Evolutionary conservation across 2,329 filamentous ascomycete genomes (phyloP).

Genomic region (Fusarium phyllophilum): DNA sequence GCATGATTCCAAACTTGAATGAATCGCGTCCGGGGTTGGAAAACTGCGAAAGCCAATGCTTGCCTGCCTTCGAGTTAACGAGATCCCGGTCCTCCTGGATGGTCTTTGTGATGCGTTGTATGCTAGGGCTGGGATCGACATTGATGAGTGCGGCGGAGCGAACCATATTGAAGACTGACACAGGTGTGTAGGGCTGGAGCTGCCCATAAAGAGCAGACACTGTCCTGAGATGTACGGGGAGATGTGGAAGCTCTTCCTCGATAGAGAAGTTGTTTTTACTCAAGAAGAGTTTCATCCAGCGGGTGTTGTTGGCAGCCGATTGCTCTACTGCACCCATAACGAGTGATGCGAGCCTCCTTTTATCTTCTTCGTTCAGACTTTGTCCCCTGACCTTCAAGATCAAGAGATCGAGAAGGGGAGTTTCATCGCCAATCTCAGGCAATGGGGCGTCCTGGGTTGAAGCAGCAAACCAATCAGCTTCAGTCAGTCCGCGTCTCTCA

Average conservation of each 20-base stretch:
- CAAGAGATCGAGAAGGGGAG: conserved; percentile 10
- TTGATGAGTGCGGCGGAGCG: conserved; percentile 35
- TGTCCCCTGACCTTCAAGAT: not conserved
- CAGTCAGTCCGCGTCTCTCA: conserved; percentile 41
- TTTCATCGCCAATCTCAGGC: conserved; percentile 20
- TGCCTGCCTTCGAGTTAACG: conserved; percentile 42
- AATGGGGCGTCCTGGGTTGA: not conserved
- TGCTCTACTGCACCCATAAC: conserved; percentile 39
- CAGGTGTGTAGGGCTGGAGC: conserved; percentile 27
- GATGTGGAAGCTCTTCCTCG: conserved; percentile 36
- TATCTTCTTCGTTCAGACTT: conserved; percentile 3
- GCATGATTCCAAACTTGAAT: not conserved
- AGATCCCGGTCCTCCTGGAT: conserved; percentile 41
- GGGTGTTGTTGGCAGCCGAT: conserved; percentile 44
- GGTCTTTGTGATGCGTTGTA: conserved; percentile 37
- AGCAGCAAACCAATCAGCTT: conserved; percentile 45
- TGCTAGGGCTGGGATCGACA: conserved; percentile 33
- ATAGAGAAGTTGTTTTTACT: conserved; percentile 43
- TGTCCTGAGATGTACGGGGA: conserved; percentile 33
- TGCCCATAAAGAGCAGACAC: conserved; percentile 23
- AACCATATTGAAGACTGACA: conserved; percentile 29
- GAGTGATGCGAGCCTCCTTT: conserved; percentile 33
- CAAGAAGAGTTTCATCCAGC: conserved; percentile 49
- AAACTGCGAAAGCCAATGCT: conserved; percentile 47
- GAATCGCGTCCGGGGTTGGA: not conserved